Evolutionary conservation across 2,329 filamentous ascomycete species (phyloP).

Genomic region (Talaromyces sp.): DNA sequence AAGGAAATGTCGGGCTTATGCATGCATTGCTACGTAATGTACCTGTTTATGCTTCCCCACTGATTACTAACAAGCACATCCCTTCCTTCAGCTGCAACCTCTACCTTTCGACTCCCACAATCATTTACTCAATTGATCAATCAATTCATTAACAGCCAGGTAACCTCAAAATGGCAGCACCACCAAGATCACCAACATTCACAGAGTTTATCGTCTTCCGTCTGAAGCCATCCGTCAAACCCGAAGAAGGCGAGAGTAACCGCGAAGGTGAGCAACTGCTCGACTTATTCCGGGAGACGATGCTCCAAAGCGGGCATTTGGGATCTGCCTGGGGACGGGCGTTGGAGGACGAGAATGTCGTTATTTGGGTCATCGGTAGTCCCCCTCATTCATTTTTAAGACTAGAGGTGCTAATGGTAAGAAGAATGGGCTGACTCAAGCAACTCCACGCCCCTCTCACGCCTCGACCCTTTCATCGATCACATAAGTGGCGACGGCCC

Average conservation of each 20-base stretch:
- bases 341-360: constrained; percentile 33
- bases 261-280: constrained; percentile 32
- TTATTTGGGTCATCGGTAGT: constrained; percentile 40
- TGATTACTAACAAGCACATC: constrained; percentile 9
- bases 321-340: constrained; percentile 38
- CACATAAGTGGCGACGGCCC: constrained; percentile 2
- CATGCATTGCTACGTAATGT: constrained; percentile 7
- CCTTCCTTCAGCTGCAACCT: neutral
- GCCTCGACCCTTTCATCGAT: constrained; percentile 27
- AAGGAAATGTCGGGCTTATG: neutral
- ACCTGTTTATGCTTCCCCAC: constrained; percentile 5
- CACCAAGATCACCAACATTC: constrained; percentile 20
- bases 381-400: no score
- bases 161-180: constrained; percentile 8
- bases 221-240: constrained; percentile 35
- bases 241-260: constrained; percentile 35
- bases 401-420: neutral
- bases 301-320: constrained; percentile 34
- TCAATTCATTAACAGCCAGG: neutral
- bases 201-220: constrained; percentile 39
- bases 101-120: neutral
- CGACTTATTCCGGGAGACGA: constrained; percentile 27
- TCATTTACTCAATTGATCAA: neutral
- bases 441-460: constrained; percentile 21
- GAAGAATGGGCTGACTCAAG: constrained; percentile 36